A percentile compares a stretch with the other conserved stretches of the same genome.
Evolutionary conservation across 495 filamentous ascomycete genomes (phyloP).

Genomic region (Daldinia decipiens): DNA sequence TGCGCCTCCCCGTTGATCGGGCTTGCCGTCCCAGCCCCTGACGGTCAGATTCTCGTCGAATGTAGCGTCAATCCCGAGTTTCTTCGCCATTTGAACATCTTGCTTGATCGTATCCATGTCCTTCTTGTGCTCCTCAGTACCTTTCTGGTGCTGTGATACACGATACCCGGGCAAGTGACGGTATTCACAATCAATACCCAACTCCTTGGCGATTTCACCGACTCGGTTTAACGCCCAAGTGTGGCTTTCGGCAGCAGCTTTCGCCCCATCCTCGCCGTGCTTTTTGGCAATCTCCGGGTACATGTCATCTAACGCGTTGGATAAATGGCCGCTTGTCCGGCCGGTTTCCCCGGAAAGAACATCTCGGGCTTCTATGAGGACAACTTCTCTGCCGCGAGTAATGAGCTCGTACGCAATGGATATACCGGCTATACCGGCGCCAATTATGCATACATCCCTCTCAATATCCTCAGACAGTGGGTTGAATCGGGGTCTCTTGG

Average conservation of each 20-base stretch:
- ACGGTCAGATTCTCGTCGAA: constrained; percentile 54
- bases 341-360: constrained; percentile 64
- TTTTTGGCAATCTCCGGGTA: constrained; percentile 62
- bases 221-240: constrained; percentile 63
- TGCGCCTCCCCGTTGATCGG: constrained; percentile 62
- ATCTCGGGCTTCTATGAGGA: constrained; percentile 65
- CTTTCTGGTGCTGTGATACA: constrained; percentile 51
- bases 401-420: constrained; percentile 65
- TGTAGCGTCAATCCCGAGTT: constrained; percentile 54
- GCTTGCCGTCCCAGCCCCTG: constrained; percentile 58
- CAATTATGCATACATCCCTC: constrained; percentile 63
- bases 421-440: constrained; percentile 66
- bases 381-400: constrained; percentile 57
- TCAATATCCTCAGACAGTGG: constrained; percentile 50
- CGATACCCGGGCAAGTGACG: constrained; percentile 58
- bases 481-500: constrained; percentile 57
- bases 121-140: constrained; percentile 51
- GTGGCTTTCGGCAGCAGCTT: constrained; percentile 63
- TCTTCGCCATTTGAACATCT: constrained; percentile 56
- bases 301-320: constrained; percentile 63
- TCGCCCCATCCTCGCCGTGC: constrained; percentile 60
- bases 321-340: constrained; percentile 64
- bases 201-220: constrained; percentile 56
- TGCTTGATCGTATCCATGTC: constrained; percentile 52
- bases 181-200: constrained; percentile 68